phyloP scores from a whole-genome alignment of 257 asterid species.

The Scutellaria baicalensis region DNA sequence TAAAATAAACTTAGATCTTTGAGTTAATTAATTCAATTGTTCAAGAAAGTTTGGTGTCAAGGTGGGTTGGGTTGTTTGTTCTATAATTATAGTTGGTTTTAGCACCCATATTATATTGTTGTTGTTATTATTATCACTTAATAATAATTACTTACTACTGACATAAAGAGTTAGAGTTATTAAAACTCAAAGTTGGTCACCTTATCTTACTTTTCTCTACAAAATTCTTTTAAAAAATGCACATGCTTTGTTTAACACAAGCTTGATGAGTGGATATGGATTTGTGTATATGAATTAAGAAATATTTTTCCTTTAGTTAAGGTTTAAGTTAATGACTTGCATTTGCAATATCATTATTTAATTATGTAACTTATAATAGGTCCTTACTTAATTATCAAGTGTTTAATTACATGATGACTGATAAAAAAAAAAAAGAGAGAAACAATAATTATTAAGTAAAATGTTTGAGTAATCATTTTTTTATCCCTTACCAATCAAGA shows the following conservation, averaged over 20 bases:
- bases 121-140: background rate
- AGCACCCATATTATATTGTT: background rate
- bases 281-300: too few relatives aligned
- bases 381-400: background rate
- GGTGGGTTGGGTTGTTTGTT: background rate
- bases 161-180: conserved; percentile 10
- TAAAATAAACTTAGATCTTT: background rate
- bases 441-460: background rate
- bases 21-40: background rate
- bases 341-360: background rate
- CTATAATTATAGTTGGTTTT: background rate
- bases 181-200: conserved; percentile 27
- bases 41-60: background rate
- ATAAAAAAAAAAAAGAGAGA: too few relatives aligned
- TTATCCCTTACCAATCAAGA: background rate
- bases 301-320: conserved; percentile 13
- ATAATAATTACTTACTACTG: conserved; percentile 12
- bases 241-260: background rate
- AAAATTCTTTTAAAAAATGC: background rate
- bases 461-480: background rate
- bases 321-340: conserved; percentile 8
- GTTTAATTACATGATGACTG: too few relatives aligned
- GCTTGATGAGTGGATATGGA: background rate
- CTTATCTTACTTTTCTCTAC: background rate
- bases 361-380: background rate